These are phyloP conservation scores for Naganishia sp. DNA, from an alignment of 1,284 basidiomycete species.

Conservation along the genomic window DNA sequence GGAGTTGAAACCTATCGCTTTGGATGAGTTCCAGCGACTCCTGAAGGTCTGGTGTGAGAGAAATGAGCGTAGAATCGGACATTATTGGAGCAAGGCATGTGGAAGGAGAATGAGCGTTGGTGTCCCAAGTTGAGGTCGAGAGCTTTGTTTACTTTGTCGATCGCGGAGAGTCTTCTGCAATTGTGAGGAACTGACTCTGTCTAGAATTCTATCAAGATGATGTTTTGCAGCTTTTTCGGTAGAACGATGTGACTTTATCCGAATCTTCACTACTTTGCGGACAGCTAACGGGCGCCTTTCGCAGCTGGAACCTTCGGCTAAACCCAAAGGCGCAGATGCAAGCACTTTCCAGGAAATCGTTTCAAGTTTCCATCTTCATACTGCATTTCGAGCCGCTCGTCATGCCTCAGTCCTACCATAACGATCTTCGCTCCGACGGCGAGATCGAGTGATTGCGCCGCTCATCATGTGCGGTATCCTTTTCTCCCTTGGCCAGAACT, in stretches of 20 bases:
- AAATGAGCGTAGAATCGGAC: background rate
- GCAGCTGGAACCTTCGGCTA: no score
- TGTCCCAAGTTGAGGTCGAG: background rate
- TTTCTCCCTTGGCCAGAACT: slow-evolving; percentile 21
- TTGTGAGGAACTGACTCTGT: background rate
- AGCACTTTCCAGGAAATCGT: no score
- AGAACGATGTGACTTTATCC: no score
- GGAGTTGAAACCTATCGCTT: background rate
- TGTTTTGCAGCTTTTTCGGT: no score
- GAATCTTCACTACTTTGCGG: no score
- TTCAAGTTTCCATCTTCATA: no score
- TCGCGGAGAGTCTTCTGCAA: background rate
- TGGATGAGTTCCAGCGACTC: slow-evolving; percentile 3
- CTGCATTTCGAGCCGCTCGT: no score
- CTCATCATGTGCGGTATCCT: slow-evolving; percentile 38
- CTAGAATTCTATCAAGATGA: no score
- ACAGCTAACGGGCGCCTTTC: no score
- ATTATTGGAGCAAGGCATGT: background rate
- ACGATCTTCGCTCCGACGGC: no score
- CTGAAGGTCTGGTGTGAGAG: slow-evolving; percentile 8
- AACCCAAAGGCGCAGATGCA: no score
- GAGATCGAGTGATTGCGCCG: background rate
- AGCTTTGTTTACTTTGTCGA: slow-evolving; percentile 26
- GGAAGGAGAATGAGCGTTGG: background rate
- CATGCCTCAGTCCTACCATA: no score